A percentile compares a stretch with the other conserved stretches of the same genome.
phyloP scores from a whole-genome alignment of 2,329 filamentous ascomycete genomes.

The Myriangium duriaei region DNA sequence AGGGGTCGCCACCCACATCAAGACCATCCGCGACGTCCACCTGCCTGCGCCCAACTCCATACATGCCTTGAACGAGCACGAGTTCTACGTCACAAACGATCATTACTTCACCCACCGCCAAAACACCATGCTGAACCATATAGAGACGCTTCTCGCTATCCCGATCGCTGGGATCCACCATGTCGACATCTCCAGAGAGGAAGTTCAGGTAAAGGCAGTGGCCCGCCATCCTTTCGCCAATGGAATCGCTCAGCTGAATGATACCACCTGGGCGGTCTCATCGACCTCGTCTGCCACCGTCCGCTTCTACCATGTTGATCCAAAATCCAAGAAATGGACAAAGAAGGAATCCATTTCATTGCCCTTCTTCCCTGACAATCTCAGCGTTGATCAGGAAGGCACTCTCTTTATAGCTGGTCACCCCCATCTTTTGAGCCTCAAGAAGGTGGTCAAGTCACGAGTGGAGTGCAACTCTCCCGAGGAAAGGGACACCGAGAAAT shows the following conservation, averaged over 20 bases:
- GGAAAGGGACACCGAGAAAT: conserved; percentile 13
- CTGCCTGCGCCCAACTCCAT: conserved; percentile 29
- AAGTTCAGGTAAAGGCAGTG: conserved; percentile 14
- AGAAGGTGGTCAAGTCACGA: conserved; percentile 16
- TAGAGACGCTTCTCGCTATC: conserved; percentile 28
- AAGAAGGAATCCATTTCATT: conserved; percentile 14
- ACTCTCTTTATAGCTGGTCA: conserved; percentile 31
- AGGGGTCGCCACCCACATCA: conserved; percentile 19
- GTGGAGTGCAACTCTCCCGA: conserved; percentile 13
- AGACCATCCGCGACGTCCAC: conserved; percentile 21
- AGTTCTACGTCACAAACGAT: conserved; percentile 31
- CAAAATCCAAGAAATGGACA: conserved; percentile 10
- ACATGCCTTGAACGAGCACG: conserved; percentile 20
- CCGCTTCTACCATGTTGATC: conserved; percentile 22
- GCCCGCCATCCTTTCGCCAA: conserved; percentile 30
- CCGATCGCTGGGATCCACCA: conserved; percentile 28
- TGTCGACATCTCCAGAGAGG: conserved; percentile 13
- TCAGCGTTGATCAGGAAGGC: conserved; percentile 26
- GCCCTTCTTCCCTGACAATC: conserved; percentile 28
- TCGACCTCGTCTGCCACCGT: conserved; percentile 24
- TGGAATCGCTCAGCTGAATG: conserved; percentile 27
- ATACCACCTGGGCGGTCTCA: conserved; percentile 26
- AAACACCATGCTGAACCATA: conserved; percentile 19
- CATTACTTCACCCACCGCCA: conserved; percentile 24
- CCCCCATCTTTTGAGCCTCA: conserved; percentile 23